phyloP scores from a whole-genome alignment of 1,139 yeast genomes.

The Candida sp. region DNA sequence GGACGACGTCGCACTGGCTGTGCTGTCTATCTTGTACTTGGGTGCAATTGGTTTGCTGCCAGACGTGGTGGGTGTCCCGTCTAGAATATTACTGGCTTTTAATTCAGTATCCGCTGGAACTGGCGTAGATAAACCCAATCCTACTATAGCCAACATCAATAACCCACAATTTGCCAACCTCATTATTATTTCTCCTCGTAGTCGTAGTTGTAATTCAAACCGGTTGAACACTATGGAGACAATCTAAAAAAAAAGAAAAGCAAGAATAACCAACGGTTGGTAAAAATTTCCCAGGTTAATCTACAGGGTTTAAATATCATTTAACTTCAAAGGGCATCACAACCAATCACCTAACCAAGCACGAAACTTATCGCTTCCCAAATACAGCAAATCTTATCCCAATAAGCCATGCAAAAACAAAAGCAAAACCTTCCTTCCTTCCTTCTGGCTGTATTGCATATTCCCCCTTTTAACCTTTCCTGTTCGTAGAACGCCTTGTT shows the following conservation, averaged over 20 bases:
- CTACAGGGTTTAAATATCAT: not conserved
- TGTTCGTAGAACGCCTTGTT: not conserved
- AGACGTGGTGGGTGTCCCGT: conserved; percentile 11
- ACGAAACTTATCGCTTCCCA: too few species aligned
- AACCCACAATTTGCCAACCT: not conserved
- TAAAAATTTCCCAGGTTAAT: not conserved
- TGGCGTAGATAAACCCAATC: conserved; percentile 20
- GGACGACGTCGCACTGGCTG: conserved; percentile 4
- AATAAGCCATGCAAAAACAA: not conserved
- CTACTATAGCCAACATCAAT: conserved; percentile 1
- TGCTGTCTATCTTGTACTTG: conserved; percentile 2
- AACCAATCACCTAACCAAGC: too few species aligned
- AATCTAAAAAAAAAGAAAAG: not conserved
- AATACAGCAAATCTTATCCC: not conserved
- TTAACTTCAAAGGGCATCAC: too few species aligned
- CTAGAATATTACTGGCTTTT: conserved; percentile 17
- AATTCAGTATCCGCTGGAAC: conserved; percentile 28
- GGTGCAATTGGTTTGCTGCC: conserved; percentile 23
- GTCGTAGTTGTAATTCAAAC: not conserved
- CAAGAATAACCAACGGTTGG: not conserved
- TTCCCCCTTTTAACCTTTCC: not conserved
- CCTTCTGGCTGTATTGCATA: too few species aligned
- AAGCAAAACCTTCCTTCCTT: not conserved
- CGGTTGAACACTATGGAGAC: not conserved
- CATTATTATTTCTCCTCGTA: not conserved